Conservation (phyloP, 192 early-diverging fungal genomes). For the Gryganskiella cystojenkinii region DNA sequence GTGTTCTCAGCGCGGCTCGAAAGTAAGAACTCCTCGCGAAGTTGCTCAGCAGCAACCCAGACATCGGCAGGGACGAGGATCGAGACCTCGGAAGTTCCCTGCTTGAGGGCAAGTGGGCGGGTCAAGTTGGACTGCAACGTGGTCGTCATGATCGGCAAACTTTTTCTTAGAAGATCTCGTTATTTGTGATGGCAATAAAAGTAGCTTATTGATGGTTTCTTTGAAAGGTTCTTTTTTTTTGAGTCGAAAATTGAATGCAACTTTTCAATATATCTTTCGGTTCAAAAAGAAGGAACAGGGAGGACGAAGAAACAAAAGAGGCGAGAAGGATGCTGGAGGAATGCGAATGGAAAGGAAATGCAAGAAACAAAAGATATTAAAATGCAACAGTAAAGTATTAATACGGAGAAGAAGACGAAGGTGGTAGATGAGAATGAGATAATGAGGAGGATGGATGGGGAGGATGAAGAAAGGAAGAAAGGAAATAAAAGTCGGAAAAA, state of each 20-base stretch:
- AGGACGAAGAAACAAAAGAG: conserved; percentile 13
- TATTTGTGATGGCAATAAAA: conserved; percentile 10
- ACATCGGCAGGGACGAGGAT: conserved; percentile 85
- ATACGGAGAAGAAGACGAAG: conserved; percentile 1
- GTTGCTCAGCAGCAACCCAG: conserved; percentile 90
- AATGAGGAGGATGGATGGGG: conserved; percentile 3
- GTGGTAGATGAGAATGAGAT: neutral
- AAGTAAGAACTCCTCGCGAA: conserved; percentile 77
- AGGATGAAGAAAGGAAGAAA: neutral
- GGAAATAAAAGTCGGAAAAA: conserved; percentile 2
- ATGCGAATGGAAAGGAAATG: neutral
- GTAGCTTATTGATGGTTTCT: conserved; percentile 16
- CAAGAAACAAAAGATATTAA: conserved; percentile 1
- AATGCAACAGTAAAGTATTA: conserved; percentile 4
- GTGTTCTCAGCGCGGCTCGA: conserved; percentile 42
- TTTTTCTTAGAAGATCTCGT: conserved; percentile 11
- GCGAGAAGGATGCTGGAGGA: neutral
- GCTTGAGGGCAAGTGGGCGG: conserved; percentile 83
- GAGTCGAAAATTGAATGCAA: conserved; percentile 34
- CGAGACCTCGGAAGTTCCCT: conserved; percentile 81
- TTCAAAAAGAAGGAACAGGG: conserved; percentile 6
- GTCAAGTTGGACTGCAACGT: conserved; percentile 43
- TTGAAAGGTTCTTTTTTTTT: conserved; percentile 1
- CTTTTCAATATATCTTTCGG: conserved; percentile 34
- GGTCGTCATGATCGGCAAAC: conserved; percentile 26